Conservation (phyloP, 2,329 filamentous ascomycete species). For the Hypoxylon sp. region DNA sequence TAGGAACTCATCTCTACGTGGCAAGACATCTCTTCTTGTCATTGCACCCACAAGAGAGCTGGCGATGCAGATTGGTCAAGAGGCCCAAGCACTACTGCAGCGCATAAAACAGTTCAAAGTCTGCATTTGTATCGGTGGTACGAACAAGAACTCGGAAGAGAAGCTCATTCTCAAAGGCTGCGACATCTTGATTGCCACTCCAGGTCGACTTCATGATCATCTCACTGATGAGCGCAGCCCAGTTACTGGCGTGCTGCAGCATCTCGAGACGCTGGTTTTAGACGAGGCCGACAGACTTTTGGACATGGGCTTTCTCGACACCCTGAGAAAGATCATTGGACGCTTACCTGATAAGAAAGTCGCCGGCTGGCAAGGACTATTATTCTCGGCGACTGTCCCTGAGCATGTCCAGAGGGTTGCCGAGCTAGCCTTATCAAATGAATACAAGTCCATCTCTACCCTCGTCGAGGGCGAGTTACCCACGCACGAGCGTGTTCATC, state of each 20-base stretch:
- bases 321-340: slow-evolving; percentile 80
- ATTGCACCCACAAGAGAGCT: slow-evolving; percentile 79
- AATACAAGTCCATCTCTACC: slow-evolving; percentile 86
- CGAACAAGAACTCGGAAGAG: slow-evolving; percentile 80
- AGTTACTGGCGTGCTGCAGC: slow-evolving; percentile 73
- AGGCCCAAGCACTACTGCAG: slow-evolving; percentile 78
- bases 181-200: slow-evolving; percentile 84
- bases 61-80: slow-evolving; percentile 76
- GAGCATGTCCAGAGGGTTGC: slow-evolving; percentile 83
- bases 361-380: slow-evolving; percentile 76
- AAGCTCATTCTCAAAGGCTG: slow-evolving; percentile 77
- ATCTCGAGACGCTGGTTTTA: slow-evolving; percentile 82
- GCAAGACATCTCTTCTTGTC: slow-evolving; percentile 70
- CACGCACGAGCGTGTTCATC: slow-evolving; percentile 81
- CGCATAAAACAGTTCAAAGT: slow-evolving; percentile 80
- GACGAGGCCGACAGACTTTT: slow-evolving; percentile 86
- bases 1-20: slow-evolving; percentile 50
- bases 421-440: slow-evolving; percentile 72
- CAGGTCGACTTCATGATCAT: slow-evolving; percentile 83
- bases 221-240: slow-evolving; percentile 78
- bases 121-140: slow-evolving; percentile 82
- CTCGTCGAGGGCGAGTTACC: slow-evolving; percentile 79
- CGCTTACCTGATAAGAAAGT: slow-evolving; percentile 73
- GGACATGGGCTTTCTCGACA: slow-evolving; percentile 86
- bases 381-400: slow-evolving; percentile 88